Base-by-base conservation (phyloP, 768 basidiomycete species). In the Tylopilus vinaceipallidus region DNA sequence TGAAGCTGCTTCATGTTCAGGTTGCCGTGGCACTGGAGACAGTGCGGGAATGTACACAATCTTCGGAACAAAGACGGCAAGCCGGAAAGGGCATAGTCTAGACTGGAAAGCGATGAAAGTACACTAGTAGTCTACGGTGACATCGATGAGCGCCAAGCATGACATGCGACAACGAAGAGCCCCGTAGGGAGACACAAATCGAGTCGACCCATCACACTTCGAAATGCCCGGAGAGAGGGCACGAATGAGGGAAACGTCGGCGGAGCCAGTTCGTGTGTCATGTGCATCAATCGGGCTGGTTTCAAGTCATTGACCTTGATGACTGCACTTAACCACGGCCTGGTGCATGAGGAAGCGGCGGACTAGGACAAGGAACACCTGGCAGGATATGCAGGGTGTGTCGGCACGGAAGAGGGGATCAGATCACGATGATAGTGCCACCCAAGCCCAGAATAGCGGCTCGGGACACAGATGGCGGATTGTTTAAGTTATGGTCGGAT, bases 221-320 rank as follows among this genome's bases (percentile, higher is more conserved):
- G 24, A 54, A 54, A 19, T 57, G 45, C 36, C 61, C 59, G 33
- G 59, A 53, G 11, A 57, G 47, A 17, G 52, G 54, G 22, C 56
- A 48, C 6, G 58, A 54, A 34, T 58, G 58, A 14, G 50, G 0
- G 57, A 59, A 17, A 55, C 33, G 47, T 57, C 55, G 4, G 59
- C 52, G 17, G 9, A 54, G 11, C 42, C 59, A 1, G 48, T 49
- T 39, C 34, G 45, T 4, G 44, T 53, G 8, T 56, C 47, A 32
- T 56, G 42, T 20, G 42, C 20, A 2, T 52, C 27, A 0, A 38
- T 23, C n/a, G 45, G 50, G 17, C 62, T 61, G 53, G 27, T 50
- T 59, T 57, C 36, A 30, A 48, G 34, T 56, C 60, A 61, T 19
- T 53, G 60, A 4, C 37, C 44, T 36, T 62, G 60, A 50, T 60